Base-by-base conservation (phyloP, 2,329 filamentous ascomycete genomes). In the Colletotrichum sidae region DNA sequence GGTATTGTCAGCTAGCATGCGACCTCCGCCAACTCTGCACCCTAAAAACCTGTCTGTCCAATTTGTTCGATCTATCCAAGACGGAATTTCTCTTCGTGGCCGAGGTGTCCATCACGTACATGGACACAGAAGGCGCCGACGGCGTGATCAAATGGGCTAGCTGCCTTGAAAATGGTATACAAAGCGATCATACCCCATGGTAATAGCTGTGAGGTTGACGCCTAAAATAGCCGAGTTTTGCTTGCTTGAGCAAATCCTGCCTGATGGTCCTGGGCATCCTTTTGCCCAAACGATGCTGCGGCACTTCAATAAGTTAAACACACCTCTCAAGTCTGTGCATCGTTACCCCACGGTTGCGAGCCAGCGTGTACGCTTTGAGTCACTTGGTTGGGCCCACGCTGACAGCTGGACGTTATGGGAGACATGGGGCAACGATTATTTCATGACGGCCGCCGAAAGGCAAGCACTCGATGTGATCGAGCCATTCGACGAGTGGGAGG, bases 401-500 rank as follows among this genome's bases (percentile, higher is more conserved):
- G 79, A 84, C 12, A 86, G 88, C 49, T 86, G 86, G 74, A 92
- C 90, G 70, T 81, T 97, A 10, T 97, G 94, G 93, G 86, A 93
- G 60, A 81, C 94, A 1, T 97, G 94, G 94, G 88, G 85, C 10
- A 88, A 92, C 69, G 81, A 88, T 12, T 73, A 79, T 3, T 94
- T 94, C 74, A 78, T 97, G 17, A 82, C 81, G 6, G 72, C 83
- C 1, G 77, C 83, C 1, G 84, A 92, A 67, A 86, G 92, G 68
- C 79, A 75, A 41, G 79, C 79, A 10, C 78, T 97, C 12, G 90
- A 97, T 70, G 73, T 79, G 1, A 77, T 94, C 13, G 95, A 97
- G 73, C 88, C 91, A 1, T 97, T 98, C 73, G 95, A 98, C 75
- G 94, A 97, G 77, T 97, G 93, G 93, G 95, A 98, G 77, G 95